These are phyloP conservation scores for Aspergillus fijiensis DNA, from an alignment of 2,329 filamentous ascomycete species.

Conservation along the genomic window DNA sequence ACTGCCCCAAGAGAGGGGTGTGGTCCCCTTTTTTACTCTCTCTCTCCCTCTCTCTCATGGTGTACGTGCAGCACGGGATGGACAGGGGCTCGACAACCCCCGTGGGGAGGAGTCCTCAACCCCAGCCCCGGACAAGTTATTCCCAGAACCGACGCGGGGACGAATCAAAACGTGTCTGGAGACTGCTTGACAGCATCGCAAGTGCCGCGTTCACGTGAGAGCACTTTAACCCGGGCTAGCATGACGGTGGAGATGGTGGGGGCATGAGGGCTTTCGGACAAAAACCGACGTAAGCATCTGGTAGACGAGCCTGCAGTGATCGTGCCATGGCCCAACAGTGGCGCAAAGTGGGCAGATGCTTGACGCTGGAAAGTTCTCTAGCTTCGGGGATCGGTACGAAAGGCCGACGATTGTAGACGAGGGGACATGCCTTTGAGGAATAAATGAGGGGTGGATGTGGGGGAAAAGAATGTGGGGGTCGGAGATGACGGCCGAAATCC, in stretches of 20 bases:
- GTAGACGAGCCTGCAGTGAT: constrained; percentile 9
- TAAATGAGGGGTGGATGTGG: not conserved
- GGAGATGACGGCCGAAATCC: constrained; percentile 34
- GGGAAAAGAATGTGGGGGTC: constrained; percentile 14
- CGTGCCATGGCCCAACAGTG: constrained; percentile 2
- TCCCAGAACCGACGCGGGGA: constrained; percentile 14
- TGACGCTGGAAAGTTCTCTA: constrained; percentile 9
- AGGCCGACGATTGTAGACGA: constrained; percentile 8
- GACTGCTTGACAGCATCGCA: not conserved
- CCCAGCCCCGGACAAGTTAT: constrained; percentile 17
- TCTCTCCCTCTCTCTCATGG: not conserved
- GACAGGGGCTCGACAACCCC: constrained; percentile 13
- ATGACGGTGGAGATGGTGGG: not conserved
- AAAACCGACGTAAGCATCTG: constrained; percentile 20
- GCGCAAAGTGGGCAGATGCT: not conserved
- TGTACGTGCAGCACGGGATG: not conserved
- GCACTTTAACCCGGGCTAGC: not conserved
- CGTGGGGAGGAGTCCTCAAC: constrained; percentile 26
- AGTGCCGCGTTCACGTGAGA: not conserved
- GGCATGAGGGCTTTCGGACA: constrained; percentile 15
- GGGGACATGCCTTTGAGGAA: not conserved
- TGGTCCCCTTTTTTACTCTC: not conserved
- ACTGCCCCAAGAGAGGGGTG: not conserved
- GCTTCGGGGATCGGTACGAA: constrained; percentile 25
- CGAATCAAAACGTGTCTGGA: not conserved